Base-by-base conservation (phyloP, 352 stramenopile species). In the Pythium aquatile region DNA sequence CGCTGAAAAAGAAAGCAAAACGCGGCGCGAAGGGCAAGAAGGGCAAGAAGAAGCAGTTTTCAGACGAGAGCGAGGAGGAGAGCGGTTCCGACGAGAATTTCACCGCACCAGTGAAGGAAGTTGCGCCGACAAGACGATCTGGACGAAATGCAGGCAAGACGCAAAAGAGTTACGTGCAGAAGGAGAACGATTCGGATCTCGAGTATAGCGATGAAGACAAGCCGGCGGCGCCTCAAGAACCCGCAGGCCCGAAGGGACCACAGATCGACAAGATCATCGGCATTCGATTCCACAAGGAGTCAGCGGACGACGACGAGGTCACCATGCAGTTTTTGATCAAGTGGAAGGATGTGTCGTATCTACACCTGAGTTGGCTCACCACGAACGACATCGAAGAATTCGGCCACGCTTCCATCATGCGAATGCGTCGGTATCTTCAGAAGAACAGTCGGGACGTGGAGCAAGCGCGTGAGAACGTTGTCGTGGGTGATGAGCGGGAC, bases 301-400 rank as follows among this genome's bases (percentile, higher is more conserved):
- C 35, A 14, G 35, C 51, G 4, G 75, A 79, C 9, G 66, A 84
- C 26, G 66, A 72, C 17, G 83, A 93, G 4, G 76, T 91, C 7
- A 72, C 72, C 20, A 98, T 99, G 81, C 79, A 98, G 73, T 99
- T 99, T 65, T 74, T 99, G 30, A 97, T 99, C 59, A 99, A 99
- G 81, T 99, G 98, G 98, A 93, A 97, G 55, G 92, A 98, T 44
- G 78, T 98, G 60, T 98, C 88, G 30, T 99, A 99, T 73, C 77
- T 99, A 35, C 97, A 99, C 77, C 86, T 98, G 58, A 99, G 88
- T 26, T 99, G 98, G 98, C 92, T 99, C 68, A 96, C 83, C 13
- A 86, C 98, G 40, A 72, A 68, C 35, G 93, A 99, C 76, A 91
- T 99, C n/a, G 87, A 96, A 68, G 70, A 78, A 14, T 91, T 94